These are phyloP conservation scores for Aspergillus persii DNA, from an alignment of 2,329 filamentous ascomycete genomes.

Conservation along the genomic window DNA sequence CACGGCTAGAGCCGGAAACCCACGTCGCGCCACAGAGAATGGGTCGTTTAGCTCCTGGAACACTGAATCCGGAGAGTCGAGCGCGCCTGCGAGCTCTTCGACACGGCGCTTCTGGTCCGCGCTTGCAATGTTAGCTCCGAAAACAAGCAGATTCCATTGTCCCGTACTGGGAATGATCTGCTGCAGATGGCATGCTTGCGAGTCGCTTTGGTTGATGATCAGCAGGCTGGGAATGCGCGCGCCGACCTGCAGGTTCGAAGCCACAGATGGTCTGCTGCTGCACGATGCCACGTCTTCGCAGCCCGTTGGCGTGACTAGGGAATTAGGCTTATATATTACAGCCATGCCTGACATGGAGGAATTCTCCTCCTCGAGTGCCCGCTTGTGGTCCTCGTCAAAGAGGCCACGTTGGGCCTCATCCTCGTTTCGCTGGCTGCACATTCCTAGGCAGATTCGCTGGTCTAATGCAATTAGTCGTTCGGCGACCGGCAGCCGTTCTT, in stretches of 20 bases:
- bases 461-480: slow-evolving; percentile 66
- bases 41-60: neutral
- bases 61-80: neutral
- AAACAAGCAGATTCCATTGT: slow-evolving; percentile 44
- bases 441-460: slow-evolving; percentile 29
- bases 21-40: neutral
- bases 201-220: slow-evolving; percentile 6
- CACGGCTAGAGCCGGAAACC: neutral
- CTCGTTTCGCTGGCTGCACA: neutral
- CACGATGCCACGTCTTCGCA: neutral
- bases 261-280: neutral
- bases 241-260: neutral
- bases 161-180: slow-evolving; percentile 7
- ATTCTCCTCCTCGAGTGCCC: slow-evolving; percentile 1
- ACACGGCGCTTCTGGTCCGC: slow-evolving; percentile 44
- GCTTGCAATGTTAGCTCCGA: slow-evolving; percentile 56
- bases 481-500: slow-evolving; percentile 59
- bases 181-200: slow-evolving; percentile 7
- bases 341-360: slow-evolving; percentile 1
- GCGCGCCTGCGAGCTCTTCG: neutral
- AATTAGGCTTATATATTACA: slow-evolving; percentile 6
- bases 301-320: neutral
- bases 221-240: slow-evolving; percentile 4
- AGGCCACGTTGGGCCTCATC: neutral
- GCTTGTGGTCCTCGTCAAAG: slow-evolving; percentile 4